These are phyloP conservation scores for Astrephomene gubernaculifera DNA, from an alignment of 139 green algal species.

Conservation along the genomic window DNA sequence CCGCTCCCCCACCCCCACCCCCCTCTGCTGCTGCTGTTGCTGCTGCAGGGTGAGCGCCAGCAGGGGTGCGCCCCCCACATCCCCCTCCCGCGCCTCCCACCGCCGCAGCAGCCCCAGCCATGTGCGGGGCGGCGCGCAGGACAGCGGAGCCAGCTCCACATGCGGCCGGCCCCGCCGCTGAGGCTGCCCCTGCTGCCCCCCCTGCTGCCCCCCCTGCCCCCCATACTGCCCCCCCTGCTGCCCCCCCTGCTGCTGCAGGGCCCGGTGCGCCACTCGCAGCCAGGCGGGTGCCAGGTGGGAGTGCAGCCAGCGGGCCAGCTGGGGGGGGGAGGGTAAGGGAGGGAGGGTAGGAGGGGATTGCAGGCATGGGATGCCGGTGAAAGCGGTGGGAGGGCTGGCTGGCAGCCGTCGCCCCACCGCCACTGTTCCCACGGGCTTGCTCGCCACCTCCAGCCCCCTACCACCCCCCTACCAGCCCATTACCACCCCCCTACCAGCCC, in stretches of 20 bases:
- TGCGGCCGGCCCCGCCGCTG: neutral
- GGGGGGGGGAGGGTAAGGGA: too few species aligned
- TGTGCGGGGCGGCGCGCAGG: neutral
- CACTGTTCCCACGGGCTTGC: neutral
- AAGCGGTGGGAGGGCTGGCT: too few species aligned
- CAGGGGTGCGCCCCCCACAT: neutral
- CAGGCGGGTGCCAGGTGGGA: neutral
- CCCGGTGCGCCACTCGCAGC: neutral
- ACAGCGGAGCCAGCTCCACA: neutral
- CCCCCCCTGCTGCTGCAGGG: neutral
- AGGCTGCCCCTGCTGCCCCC: neutral
- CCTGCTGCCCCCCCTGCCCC: neutral
- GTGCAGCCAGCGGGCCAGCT: neutral
- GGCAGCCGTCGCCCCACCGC: neutral
- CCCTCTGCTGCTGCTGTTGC: too few species aligned
- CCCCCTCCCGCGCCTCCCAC: neutral
- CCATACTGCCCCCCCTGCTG: neutral
- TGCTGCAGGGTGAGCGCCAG: too few species aligned
- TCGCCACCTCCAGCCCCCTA: neutral
- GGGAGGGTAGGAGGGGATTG: neutral
- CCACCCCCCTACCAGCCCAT: neutral
- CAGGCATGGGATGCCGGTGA: too few species aligned
- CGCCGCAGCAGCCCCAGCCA: neutral
- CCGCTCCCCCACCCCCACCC: too few species aligned
- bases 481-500: neutral